Base-by-base conservation (phyloP, 2,329 filamentous ascomycete genomes). In the Aspergillus tubingensis region DNA sequence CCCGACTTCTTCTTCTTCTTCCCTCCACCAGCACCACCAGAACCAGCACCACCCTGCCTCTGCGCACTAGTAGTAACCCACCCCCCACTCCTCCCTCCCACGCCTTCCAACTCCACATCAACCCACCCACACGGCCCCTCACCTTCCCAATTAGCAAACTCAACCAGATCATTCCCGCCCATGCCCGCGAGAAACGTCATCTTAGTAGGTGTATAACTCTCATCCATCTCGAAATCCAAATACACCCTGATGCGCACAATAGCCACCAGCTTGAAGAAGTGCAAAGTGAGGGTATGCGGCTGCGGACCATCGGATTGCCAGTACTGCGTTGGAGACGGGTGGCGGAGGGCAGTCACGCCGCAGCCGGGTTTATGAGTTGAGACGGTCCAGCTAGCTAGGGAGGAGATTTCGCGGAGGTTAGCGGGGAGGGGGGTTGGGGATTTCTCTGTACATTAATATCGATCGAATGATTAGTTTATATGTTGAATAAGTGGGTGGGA, bases 171-270 rank as follows among this genome's bases (percentile, higher is more conserved):
- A 75, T 98, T 95, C 65, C 92, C 90, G 48, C 92, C 92, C 64
- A 92, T 96, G 11, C 95, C 95, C 0, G 93, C 94, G 39, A 90
- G 86, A 72, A 98, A 92, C 50, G 90, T 82, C 70, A 99, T 96
- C 69, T 92, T 91, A 1, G 93, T 98, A 0, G 95, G 95, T 3
- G 95, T 99, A 76, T 99, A 99, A 47, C 91, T 95, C 78, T 99
- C 95, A 76, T 99, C 95, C 57, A 91, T 86, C 63, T 89, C 88
- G 76, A 96, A 96, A 78, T 99, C 93, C 48, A 99, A 88, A 67
- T 90, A 77, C 53, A 84, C 65, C 68, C 82, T 62, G 74, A 85
- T 69, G 66, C 82, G 72, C 65, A 85, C 66, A 73, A 87, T 65
- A 58, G 81, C 67, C 66, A 83, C 71, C 63, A 84, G 66, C 77